Conservation (phyloP, 768 basidiomycete genomes). For the Naganishia onofrii region DNA sequence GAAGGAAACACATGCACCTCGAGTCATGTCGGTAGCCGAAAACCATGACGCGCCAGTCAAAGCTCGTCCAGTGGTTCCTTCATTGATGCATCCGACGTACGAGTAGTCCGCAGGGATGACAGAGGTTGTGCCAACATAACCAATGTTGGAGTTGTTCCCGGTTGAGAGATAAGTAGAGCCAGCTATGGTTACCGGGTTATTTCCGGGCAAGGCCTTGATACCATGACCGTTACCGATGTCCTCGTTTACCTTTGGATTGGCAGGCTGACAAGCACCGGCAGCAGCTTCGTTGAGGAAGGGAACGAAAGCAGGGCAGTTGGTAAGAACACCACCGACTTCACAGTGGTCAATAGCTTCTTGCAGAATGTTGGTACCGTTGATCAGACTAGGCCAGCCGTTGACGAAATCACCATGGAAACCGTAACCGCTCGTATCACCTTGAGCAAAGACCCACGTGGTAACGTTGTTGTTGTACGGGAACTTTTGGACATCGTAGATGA, state of each 20-base stretch:
- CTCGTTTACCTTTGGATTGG: slow-evolving; percentile 49
- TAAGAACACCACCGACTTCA: slow-evolving; percentile 42
- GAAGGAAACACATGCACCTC: slow-evolving; percentile 34
- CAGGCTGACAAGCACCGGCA: slow-evolving; percentile 41
- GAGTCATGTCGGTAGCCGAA: slow-evolving; percentile 45
- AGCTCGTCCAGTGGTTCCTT: slow-evolving; percentile 45
- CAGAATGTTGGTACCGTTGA: slow-evolving; percentile 49
- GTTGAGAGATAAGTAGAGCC: slow-evolving; percentile 34
- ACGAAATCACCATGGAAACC: slow-evolving; percentile 51
- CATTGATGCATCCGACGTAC: slow-evolving; percentile 49
- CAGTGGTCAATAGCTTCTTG: slow-evolving; percentile 46
- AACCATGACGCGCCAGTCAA: slow-evolving; percentile 39
- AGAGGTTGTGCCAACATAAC: slow-evolving; percentile 36
- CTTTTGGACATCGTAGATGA: slow-evolving; percentile 49
- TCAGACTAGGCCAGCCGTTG: slow-evolving; percentile 49
- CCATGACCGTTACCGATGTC: slow-evolving; percentile 43
- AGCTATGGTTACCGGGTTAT: slow-evolving; percentile 49
- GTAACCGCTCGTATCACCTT: slow-evolving; percentile 51
- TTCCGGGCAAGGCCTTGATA: slow-evolving; percentile 45
- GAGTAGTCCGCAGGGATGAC: slow-evolving; percentile 45
- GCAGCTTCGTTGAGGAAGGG: slow-evolving; percentile 46
- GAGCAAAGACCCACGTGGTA: slow-evolving; percentile 47
- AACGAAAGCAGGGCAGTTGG: slow-evolving; percentile 48
- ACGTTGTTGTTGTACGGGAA: slow-evolving; percentile 49
- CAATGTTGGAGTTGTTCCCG: slow-evolving; percentile 20